Evolutionary conservation across 805 yeast genomes (phyloP).

Genomic region (Komagataella populi): DNA sequence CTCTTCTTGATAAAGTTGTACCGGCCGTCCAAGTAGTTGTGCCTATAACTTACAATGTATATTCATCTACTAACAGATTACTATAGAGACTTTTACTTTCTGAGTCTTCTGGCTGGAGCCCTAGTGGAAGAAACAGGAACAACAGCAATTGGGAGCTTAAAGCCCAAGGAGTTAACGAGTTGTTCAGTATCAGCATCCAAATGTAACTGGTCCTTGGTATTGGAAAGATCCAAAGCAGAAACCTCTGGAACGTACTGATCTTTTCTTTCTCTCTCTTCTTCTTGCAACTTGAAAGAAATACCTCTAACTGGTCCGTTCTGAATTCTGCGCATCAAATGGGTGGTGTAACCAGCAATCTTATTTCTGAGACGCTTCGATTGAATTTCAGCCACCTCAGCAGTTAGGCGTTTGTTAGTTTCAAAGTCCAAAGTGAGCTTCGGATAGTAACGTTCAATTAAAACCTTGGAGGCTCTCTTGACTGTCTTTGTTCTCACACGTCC

Average conservation of each 20-base stretch:
- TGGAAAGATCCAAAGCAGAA: slow-evolving; percentile 96
- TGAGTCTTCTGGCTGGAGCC: slow-evolving; percentile 77
- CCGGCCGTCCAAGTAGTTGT: too few species aligned
- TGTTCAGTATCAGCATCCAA: slow-evolving; percentile 96
- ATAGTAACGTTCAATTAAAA: slow-evolving; percentile 97
- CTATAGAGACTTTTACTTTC: slow-evolving; percentile 45
- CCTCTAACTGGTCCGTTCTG: slow-evolving; percentile 99
- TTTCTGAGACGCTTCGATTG: slow-evolving; percentile 99
- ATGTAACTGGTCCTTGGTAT: slow-evolving; percentile 91
- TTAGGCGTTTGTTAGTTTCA: slow-evolving; percentile 99
- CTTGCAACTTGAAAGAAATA: slow-evolving; percentile 99
- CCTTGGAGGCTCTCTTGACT: slow-evolving; percentile 99
- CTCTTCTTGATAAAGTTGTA: too few species aligned
- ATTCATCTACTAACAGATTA: background rate
- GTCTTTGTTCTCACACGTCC: slow-evolving; percentile 99
- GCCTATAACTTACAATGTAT: background rate
- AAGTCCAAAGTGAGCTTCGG: slow-evolving; percentile 99
- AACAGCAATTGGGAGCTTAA: slow-evolving; percentile 76
- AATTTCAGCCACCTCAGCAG: slow-evolving; percentile 96
- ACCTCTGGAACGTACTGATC: slow-evolving; percentile 99
- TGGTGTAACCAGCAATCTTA: slow-evolving; percentile 99
- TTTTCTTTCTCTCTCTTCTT: slow-evolving; percentile 99
- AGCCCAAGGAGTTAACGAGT: slow-evolving; percentile 88
- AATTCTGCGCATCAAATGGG: slow-evolving; percentile 99
- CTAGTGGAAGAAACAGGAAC: slow-evolving; percentile 82